Percentiles rank a stretch among this genome's conserved stretches.
Conservation (phyloP, 306 rosid genomes). For the Albizia julibrissin region DNA sequence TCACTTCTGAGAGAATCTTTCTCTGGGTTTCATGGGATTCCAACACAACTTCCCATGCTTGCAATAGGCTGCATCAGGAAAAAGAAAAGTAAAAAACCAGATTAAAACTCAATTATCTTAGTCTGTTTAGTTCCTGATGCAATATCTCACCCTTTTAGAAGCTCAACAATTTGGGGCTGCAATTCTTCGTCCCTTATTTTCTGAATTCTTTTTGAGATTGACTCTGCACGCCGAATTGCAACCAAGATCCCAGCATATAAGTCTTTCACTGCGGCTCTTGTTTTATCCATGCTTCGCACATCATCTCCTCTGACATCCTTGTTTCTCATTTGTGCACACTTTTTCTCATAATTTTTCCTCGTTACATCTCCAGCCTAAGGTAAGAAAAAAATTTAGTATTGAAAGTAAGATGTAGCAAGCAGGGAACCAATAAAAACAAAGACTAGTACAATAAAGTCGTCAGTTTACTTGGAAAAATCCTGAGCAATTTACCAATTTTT, state of each 20-base stretch:
- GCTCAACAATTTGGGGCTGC: constrained; percentile 85
- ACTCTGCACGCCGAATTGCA: constrained; percentile 88
- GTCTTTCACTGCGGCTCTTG: constrained; percentile 78
- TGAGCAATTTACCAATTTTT: neutral
- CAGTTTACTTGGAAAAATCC: neutral
- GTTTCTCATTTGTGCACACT: constrained; percentile 66
- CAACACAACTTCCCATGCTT: constrained; percentile 83
- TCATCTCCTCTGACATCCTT: constrained; percentile 75
- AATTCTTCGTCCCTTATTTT: constrained; percentile 86
- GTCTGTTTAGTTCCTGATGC: constrained; percentile 25
- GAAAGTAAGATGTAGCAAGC: constrained; percentile 23
- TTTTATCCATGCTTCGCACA: constrained; percentile 62
- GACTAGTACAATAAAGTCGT: neutral
- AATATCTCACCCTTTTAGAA: constrained; percentile 78
- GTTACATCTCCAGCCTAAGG: constrained; percentile 81
- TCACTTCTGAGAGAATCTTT: constrained; percentile 79
- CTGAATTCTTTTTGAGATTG: constrained; percentile 83
- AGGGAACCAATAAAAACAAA: neutral
- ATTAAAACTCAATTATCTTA: constrained; percentile 30
- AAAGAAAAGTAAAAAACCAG: constrained; percentile 38
- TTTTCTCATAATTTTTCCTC: constrained; percentile 75
- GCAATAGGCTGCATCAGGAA: constrained; percentile 71
- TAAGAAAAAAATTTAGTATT: constrained; percentile 14
- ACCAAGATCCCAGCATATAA: constrained; percentile 86
- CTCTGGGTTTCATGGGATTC: constrained; percentile 90